These are phyloP conservation scores for Pistacia vera DNA, from an alignment of 345 rosid genomes.

Conservation along the genomic window DNA sequence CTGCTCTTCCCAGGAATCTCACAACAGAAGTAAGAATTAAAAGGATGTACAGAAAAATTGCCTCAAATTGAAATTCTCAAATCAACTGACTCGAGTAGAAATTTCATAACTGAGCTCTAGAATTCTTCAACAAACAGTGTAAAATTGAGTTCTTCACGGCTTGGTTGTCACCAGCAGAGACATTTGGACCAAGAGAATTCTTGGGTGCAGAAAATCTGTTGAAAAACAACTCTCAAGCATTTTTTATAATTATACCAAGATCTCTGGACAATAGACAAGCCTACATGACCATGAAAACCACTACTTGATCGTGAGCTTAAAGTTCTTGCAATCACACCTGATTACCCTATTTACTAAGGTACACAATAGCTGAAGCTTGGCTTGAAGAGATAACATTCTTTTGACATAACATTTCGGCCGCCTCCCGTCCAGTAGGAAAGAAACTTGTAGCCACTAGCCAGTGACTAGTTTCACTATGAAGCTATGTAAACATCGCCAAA, in stretches of 20 bases:
- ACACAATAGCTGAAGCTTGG: slow-evolving; percentile 67
- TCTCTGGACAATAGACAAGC: slow-evolving; percentile 57
- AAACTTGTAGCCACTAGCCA: too few species aligned
- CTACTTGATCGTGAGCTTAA: slow-evolving; percentile 42
- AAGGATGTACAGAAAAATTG: slow-evolving; percentile 58
- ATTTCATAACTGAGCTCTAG: slow-evolving; percentile 42
- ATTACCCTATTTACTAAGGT: slow-evolving; percentile 50
- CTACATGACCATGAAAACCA: slow-evolving; percentile 43
- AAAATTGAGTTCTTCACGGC: slow-evolving; percentile 59
- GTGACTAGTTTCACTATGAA: too few species aligned
- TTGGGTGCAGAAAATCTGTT: slow-evolving; percentile 53
- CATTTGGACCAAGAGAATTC: slow-evolving; percentile 55
- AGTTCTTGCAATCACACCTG: slow-evolving; percentile 53
- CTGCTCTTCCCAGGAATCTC: slow-evolving; percentile 50
- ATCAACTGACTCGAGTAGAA: slow-evolving; percentile 39
- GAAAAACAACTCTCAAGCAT: slow-evolving; percentile 49
- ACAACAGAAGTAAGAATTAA: slow-evolving; percentile 51
- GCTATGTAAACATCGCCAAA: too few species aligned
- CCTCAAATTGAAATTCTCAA: slow-evolving; percentile 51
- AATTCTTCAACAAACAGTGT: slow-evolving; percentile 50
- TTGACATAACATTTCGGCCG: too few species aligned
- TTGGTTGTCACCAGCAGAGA: slow-evolving; percentile 60
- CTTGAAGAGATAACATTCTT: slow-evolving; percentile 33
- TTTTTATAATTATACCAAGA: slow-evolving; percentile 59
- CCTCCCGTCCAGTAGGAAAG: too few species aligned